phyloP scores from a whole-genome alignment of 2,329 filamentous ascomycete species.

The Trichoderma atroviride region DNA sequence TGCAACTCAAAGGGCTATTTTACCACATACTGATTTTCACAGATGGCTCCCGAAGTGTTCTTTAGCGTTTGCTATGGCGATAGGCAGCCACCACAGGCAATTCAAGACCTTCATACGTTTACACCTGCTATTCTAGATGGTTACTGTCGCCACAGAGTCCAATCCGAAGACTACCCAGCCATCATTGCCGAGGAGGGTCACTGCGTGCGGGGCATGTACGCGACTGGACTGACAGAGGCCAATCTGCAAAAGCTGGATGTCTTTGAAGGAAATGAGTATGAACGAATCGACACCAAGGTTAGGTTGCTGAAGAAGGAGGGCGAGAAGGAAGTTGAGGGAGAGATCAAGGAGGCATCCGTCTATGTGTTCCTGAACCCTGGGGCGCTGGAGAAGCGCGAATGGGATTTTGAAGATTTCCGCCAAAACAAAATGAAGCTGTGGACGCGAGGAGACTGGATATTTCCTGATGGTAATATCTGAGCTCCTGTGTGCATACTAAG shows the following conservation, averaged over 20 bases:
- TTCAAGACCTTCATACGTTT: conserved; percentile 62
- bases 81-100: conserved; percentile 50
- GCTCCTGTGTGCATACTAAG: neutral
- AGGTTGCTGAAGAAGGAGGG: conserved; percentile 52
- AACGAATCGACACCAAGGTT: conserved; percentile 57
- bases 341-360: conserved; percentile 58
- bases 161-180: conserved; percentile 75
- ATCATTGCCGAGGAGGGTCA: conserved; percentile 61
- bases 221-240: conserved; percentile 74
- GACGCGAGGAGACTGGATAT: conserved; percentile 54
- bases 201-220: conserved; percentile 73
- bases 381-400: conserved; percentile 71
- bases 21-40: conserved; percentile 28
- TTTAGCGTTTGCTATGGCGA: conserved; percentile 78
- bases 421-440: conserved; percentile 66
- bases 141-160: conserved; percentile 72
- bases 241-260: conserved; percentile 76
- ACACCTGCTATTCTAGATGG: conserved; percentile 74
- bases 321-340: conserved; percentile 43
- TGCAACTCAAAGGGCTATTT: neutral
- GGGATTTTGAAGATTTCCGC: conserved; percentile 86
- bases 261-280: conserved; percentile 81
- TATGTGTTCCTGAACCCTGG: conserved; percentile 63
- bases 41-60: conserved; percentile 86
- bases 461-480: conserved; percentile 42